Base-by-base conservation (phyloP, 2,329 filamentous ascomycete species). In the Penicillium crustosum region DNA sequence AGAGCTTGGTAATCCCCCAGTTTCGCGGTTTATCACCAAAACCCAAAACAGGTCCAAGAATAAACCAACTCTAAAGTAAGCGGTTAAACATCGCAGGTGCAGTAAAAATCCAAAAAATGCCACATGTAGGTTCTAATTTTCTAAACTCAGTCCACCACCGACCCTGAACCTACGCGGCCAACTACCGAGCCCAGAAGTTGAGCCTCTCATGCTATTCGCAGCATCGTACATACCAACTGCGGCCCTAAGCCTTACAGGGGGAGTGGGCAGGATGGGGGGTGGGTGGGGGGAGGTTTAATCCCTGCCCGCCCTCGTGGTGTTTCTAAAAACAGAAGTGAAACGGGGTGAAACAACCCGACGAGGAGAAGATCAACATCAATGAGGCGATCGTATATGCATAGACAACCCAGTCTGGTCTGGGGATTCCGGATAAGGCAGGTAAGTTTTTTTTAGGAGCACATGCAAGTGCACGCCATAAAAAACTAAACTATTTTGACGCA, bases 261-360 rank as follows among this genome's bases (percentile, higher is more conserved):
- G 15, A 25, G 35, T 2, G 39, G 6, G 23, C 4, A 21, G 8
- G n/a, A 38, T n/a, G 13, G 5, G 17, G n/a, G 25, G 10, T 9
- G 29, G 17, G n/a, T n/a, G 23, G 31, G 38, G 35, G n/a, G 47
- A 53, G 25, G 21, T n/a, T 13, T 48, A 43, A 42, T 48, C 49
- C 53, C 47, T 60, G 53, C 47, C 45, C 43, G 10, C n/a, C 47
- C 60, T 55, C 58, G 60, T 61, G 59, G 59, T 53, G 41, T 49
- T 56, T 47, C 59, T 59, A 61, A 59, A 56, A 55, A 52, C 48
- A 59, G 55, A 35, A 21, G 9, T 42, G 12, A 49, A 54, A 53
- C 38, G 38, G 19, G 27, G 19, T 56, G 27, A 56, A 57, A 53
- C 49, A 12, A 12, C 35, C 21, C 5, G 25, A 51, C 36, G 39